Percentiles rank a stretch among this genome's conserved stretches.
Conservation (phyloP, 805 yeast species). For the Saccharomyces kudriavzevii region DNA sequence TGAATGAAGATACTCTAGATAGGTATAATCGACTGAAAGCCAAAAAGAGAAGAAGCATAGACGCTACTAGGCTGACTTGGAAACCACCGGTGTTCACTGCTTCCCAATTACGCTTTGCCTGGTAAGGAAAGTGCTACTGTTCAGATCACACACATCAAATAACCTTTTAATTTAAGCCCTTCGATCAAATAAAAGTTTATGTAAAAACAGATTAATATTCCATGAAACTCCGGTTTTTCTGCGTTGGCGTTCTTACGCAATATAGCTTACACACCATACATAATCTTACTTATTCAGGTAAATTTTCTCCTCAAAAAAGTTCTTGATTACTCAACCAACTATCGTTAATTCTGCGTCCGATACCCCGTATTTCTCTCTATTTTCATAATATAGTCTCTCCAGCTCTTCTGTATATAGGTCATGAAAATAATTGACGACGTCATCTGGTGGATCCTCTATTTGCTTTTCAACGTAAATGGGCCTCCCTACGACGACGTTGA, state of each 20-base stretch:
- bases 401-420: constrained; percentile 57
- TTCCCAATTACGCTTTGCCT: constrained; percentile 89
- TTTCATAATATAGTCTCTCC: constrained; percentile 52
- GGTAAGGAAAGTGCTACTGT: constrained; percentile 42
- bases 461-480: constrained; percentile 53
- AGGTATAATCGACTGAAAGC: constrained; percentile 64
- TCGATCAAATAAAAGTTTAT: background rate
- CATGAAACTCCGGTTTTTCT: background rate
- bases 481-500: constrained; percentile 65
- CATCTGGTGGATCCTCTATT: constrained; percentile 36
- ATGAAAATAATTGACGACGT: constrained; percentile 65
- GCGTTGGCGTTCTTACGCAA: background rate
- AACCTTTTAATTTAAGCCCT: background rate
- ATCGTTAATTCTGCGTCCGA: constrained; percentile 20
- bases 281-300: background rate
- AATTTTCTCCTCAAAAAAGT: background rate
- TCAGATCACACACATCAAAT: background rate
- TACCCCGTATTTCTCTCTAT: constrained; percentile 46
- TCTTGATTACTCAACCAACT: constrained; percentile 14
- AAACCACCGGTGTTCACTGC: constrained; percentile 92
- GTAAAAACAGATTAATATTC: background rate
- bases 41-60: constrained; percentile 68
- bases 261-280: background rate
- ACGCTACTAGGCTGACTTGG: constrained; percentile 71
- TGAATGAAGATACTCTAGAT: constrained; percentile 74